A percentile compares a stretch with the other conserved stretches of the same genome.
These are phyloP conservation scores for Thymus quinquecostatus DNA, from an alignment of 257 asterid genomes.

Conservation along the genomic window DNA sequence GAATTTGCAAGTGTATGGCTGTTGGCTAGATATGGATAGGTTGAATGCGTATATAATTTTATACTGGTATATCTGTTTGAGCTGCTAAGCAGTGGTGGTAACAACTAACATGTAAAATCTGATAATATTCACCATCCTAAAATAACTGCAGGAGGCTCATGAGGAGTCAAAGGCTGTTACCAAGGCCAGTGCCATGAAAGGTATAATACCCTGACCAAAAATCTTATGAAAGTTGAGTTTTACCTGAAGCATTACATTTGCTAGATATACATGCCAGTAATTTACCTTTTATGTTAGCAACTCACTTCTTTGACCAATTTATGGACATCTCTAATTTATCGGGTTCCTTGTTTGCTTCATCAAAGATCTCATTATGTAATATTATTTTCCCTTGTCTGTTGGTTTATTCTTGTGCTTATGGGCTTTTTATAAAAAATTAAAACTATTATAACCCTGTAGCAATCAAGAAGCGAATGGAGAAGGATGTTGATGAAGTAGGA, in stretches of 20 bases:
- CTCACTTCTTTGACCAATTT: conserved; percentile 11
- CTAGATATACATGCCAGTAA: conserved; percentile 13
- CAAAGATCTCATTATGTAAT: background rate
- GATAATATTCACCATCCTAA: conserved; percentile 22
- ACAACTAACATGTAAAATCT: conserved; percentile 29
- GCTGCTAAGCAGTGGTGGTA: conserved; percentile 21
- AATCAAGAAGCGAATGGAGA: conserved; percentile 97
- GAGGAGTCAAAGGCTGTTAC: conserved; percentile 95
- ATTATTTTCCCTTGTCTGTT: background rate
- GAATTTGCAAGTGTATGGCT: conserved; percentile 17
- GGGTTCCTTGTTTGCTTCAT: background rate
- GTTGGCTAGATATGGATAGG: conserved; percentile 12
- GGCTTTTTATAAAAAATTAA: conserved; percentile 1
- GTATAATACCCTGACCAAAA: conserved; percentile 38
- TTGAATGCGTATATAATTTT: conserved; percentile 1
- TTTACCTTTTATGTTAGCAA: conserved; percentile 2
- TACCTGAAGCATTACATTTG: conserved; percentile 28
- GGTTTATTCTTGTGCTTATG: background rate
- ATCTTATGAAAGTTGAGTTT: conserved; percentile 7
- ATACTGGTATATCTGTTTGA: conserved; percentile 19
- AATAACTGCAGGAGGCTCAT: conserved; percentile 80
- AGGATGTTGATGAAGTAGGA: conserved; percentile 98
- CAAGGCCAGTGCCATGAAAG: conserved; percentile 94
- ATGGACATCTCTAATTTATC: background rate
- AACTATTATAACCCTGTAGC: conserved; percentile 45